phyloP scores from a whole-genome alignment of 352 stramenopile genomes.

The Globisporangium cystogenes region DNA sequence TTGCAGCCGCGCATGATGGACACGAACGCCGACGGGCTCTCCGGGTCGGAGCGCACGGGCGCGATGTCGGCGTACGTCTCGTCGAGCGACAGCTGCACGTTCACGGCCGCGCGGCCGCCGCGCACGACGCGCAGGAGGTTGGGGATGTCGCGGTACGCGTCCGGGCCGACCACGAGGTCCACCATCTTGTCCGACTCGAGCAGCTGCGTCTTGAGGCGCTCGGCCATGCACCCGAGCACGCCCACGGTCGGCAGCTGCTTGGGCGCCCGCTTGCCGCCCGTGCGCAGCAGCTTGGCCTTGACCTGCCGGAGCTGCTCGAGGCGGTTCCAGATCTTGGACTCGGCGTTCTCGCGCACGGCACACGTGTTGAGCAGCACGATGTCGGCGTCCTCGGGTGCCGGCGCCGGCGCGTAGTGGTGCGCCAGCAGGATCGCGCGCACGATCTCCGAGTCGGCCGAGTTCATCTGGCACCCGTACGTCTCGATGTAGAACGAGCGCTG shows the following conservation, averaged over 20 bases:
- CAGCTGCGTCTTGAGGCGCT: conserved; percentile 96
- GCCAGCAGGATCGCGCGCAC: conserved; percentile 92
- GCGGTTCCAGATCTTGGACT: conserved; percentile 92
- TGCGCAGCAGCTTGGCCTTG: conserved; percentile 58
- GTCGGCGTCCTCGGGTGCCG: conserved; percentile 77
- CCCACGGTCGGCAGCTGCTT: conserved; percentile 83
- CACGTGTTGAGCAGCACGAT: conserved; percentile 99
- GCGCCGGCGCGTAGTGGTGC: conserved; percentile 51
- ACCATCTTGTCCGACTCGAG: conserved; percentile 93
- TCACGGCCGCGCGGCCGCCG: conserved; percentile 77
- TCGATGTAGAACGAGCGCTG: conserved; percentile 76
- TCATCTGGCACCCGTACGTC: conserved; percentile 99
- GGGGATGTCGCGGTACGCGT: conserved; percentile 98
- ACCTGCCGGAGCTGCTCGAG: conserved; percentile 74
- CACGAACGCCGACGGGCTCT: conserved; percentile 92
- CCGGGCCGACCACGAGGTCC: conserved; percentile 97
- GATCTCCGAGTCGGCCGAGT: conserved; percentile 98
- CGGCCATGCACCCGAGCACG: conserved; percentile 99
- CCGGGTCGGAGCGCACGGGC: conserved; percentile 85
- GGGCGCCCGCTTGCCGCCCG: conserved; percentile 44
- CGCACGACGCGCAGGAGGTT: conserved; percentile 89
- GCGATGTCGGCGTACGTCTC: conserved; percentile 99
- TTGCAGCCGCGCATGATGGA: conserved; percentile 99
- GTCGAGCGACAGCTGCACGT: conserved; percentile 95
- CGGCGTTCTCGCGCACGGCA: conserved; percentile 98